phyloP scores from a whole-genome alignment of 2,329 filamentous ascomycete species.

The Diplodia seriata region DNA sequence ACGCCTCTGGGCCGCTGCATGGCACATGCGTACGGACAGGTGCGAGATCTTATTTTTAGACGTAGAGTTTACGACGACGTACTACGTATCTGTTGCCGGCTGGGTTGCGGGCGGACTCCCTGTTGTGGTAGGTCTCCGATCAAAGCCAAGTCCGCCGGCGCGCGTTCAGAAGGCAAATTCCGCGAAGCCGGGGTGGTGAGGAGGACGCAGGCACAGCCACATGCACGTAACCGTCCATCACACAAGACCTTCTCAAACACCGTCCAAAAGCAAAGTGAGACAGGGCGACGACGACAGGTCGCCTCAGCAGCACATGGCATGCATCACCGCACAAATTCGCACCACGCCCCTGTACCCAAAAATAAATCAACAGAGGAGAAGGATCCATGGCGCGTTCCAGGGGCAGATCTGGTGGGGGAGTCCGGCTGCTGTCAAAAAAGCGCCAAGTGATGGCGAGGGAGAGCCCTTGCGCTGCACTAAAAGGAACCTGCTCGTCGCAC shows the following conservation, averaged over 20 bases:
- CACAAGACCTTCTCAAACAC: neutral
- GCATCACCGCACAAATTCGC: neutral
- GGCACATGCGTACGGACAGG: neutral
- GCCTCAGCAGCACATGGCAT: neutral
- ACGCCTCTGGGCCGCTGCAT: neutral
- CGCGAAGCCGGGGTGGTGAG: neutral
- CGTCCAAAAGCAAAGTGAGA: neutral
- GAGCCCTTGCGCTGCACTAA: neutral
- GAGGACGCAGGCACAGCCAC: neutral
- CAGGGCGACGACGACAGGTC: neutral
- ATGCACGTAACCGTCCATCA: neutral
- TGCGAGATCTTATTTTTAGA: neutral
- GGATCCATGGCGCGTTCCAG: neutral
- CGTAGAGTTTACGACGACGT: neutral
- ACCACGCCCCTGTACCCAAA: neutral
- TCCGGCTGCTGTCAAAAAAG: neutral
- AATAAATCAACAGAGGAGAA: neutral
- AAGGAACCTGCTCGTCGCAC: neutral
- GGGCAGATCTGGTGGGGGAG: neutral
- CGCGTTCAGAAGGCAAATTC: neutral
- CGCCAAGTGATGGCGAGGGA: neutral
- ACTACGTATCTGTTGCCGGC: neutral
- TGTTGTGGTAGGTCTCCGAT: neutral
- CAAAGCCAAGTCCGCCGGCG: neutral
- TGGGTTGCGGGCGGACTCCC: neutral